Conservation (phyloP, 2,329 filamentous ascomycete species). For the Fusarium robinianum region DNA sequence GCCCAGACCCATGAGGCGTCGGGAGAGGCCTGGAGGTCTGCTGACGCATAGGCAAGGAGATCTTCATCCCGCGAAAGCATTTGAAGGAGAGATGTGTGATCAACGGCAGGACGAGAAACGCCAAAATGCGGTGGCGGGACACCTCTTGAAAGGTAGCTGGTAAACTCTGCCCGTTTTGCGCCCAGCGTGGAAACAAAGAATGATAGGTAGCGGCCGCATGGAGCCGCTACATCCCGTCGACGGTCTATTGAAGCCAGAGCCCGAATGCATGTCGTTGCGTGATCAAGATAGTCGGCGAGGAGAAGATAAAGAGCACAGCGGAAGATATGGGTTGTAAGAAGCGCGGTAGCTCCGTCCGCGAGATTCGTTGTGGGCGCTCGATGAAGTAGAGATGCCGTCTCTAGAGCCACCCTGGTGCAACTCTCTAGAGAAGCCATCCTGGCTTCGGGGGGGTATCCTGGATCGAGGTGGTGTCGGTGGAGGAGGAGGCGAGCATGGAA, state of each 20-base stretch:
- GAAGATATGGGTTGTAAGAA: slow-evolving; percentile 84
- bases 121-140: slow-evolving; percentile 41
- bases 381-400: slow-evolving; percentile 77
- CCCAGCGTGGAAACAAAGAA: slow-evolving; percentile 78
- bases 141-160: slow-evolving; percentile 44
- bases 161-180: slow-evolving; percentile 55
- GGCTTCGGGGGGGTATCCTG: slow-evolving; percentile 67
- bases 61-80: slow-evolving; percentile 72
- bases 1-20: slow-evolving; percentile 86
- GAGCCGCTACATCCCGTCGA: slow-evolving; percentile 71
- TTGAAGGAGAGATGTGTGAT: slow-evolving; percentile 40
- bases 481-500: slow-evolving; percentile 84
- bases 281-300: slow-evolving; percentile 72
- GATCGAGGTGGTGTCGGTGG: slow-evolving; percentile 85
- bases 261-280: slow-evolving; percentile 73
- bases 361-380: slow-evolving; percentile 63
- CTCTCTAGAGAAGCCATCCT: slow-evolving; percentile 75
- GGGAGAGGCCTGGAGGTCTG: slow-evolving; percentile 80
- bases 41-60: slow-evolving; percentile 81
- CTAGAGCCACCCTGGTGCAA: slow-evolving; percentile 74
- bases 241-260: slow-evolving; percentile 72
- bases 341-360: slow-evolving; percentile 69
- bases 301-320: slow-evolving; percentile 81
- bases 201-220: slow-evolving; percentile 78
- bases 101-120: slow-evolving; percentile 38